These are phyloP conservation scores for Nicotiana tabacum DNA, from an alignment of 257 asterid genomes.

Conservation along the genomic window DNA sequence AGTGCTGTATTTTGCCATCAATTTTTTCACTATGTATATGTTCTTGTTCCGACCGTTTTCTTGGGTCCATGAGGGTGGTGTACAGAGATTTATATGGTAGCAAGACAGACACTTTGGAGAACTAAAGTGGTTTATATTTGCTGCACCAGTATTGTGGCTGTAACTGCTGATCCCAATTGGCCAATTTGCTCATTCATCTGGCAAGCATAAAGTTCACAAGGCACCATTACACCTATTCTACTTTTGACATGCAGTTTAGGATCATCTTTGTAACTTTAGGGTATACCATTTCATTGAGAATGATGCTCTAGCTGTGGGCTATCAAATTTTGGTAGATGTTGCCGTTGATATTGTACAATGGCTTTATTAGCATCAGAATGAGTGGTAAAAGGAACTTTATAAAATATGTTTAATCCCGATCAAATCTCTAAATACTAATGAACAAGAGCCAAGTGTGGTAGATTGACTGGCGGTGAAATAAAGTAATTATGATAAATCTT, in stretches of 20 bases:
- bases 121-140: background rate
- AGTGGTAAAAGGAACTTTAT: background rate
- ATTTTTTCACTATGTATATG: slow-evolving; percentile 66
- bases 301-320: background rate
- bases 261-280: background rate
- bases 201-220: background rate
- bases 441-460: too few species aligned
- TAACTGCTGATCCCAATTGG: background rate
- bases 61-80: slow-evolving; percentile 76
- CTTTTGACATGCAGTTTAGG: background rate
- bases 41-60: slow-evolving; percentile 80
- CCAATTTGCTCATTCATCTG: background rate
- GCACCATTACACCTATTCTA: background rate
- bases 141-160: background rate
- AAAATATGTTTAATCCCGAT: background rate
- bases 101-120: slow-evolving; percentile 4
- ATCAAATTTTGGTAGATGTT: too few species aligned
- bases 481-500: too few species aligned
- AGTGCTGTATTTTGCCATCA: slow-evolving; percentile 39
- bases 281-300: background rate
- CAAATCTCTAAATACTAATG: background rate
- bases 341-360: background rate
- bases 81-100: slow-evolving; percentile 86
- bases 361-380: background rate
- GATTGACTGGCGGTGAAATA: background rate